Evolutionary conservation across 2,329 filamentous ascomycete species (phyloP).

Genomic region (Fusarium sublunatum): DNA sequence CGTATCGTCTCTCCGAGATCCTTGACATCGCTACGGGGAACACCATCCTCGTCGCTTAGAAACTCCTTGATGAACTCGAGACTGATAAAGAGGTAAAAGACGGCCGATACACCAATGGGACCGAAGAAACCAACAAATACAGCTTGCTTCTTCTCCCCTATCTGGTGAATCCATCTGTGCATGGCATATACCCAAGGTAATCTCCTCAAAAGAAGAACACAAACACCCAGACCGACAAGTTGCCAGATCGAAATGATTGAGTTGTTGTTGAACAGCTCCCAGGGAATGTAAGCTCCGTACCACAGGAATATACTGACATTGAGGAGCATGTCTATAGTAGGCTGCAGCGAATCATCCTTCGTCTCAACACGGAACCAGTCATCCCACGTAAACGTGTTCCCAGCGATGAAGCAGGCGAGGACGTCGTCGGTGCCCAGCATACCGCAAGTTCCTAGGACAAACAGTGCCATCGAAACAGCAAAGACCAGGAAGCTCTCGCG

Average conservation of each 20-base stretch:
- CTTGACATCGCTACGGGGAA: slow-evolving; percentile 51
- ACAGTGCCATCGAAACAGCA: slow-evolving; percentile 84
- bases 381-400: slow-evolving; percentile 91
- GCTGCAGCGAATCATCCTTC: slow-evolving; percentile 89
- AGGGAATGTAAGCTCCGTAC: slow-evolving; percentile 88
- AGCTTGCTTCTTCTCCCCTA: slow-evolving; percentile 78
- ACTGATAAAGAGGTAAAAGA: slow-evolving; percentile 89
- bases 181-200: slow-evolving; percentile 80
- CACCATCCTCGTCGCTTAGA: slow-evolving; percentile 66
- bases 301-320: slow-evolving; percentile 91
- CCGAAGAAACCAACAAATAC: slow-evolving; percentile 93
- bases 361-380: slow-evolving; percentile 95
- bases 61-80: slow-evolving; percentile 74
- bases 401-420: slow-evolving; percentile 90
- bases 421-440: slow-evolving; percentile 91
- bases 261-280: slow-evolving; percentile 75
- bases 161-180: slow-evolving; percentile 82
- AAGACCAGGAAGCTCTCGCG: slow-evolving; percentile 90
- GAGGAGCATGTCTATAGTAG: slow-evolving; percentile 93
- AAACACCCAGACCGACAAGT: slow-evolving; percentile 76
- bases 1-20: slow-evolving; percentile 73
- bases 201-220: slow-evolving; percentile 81
- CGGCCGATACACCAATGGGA: slow-evolving; percentile 87
- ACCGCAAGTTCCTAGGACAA: slow-evolving; percentile 87
- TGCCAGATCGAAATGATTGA: slow-evolving; percentile 77